Percentiles rank a stretch among this genome's conserved stretches.
Conservation (phyloP, 768 basidiomycete genomes). For the Phaffia australis region DNA sequence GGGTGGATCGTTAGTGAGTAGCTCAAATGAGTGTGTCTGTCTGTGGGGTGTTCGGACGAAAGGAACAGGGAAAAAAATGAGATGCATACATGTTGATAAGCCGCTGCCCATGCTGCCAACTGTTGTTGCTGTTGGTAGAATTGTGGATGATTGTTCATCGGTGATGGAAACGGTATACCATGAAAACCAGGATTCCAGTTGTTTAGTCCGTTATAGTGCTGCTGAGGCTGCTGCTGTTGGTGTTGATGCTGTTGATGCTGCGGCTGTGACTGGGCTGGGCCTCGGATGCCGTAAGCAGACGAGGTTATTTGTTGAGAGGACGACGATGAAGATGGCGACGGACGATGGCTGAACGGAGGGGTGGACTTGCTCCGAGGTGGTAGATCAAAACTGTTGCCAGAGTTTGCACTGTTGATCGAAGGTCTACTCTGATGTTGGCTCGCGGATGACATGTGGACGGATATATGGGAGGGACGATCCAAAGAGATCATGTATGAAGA, state of each 20-base stretch:
- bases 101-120: constrained; percentile 22
- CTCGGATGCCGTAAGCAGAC: too few species aligned
- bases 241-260: background rate
- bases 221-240: background rate
- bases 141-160: constrained; percentile 10
- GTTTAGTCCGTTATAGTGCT: background rate
- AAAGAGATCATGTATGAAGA: too few species aligned
- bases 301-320: background rate
- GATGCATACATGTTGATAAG: constrained; percentile 15
- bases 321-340: background rate
- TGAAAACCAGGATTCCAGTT: constrained; percentile 3
- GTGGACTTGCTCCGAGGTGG: constrained; percentile 19
- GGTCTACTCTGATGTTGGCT: constrained; percentile 4
- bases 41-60: background rate
- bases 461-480: too few species aligned
- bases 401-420: background rate
- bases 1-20: too few species aligned
- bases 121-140: constrained; percentile 24
- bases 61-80: too few species aligned
- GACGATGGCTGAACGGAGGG: constrained; percentile 12
- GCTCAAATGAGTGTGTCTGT: too few species aligned
- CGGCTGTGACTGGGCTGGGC: too few species aligned
- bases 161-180: background rate
- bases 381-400: background rate
- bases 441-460: too few species aligned